Evolutionary conservation across 2,329 filamentous ascomycete genomes (phyloP).

Genomic region (Endoconidiophora polonica): DNA sequence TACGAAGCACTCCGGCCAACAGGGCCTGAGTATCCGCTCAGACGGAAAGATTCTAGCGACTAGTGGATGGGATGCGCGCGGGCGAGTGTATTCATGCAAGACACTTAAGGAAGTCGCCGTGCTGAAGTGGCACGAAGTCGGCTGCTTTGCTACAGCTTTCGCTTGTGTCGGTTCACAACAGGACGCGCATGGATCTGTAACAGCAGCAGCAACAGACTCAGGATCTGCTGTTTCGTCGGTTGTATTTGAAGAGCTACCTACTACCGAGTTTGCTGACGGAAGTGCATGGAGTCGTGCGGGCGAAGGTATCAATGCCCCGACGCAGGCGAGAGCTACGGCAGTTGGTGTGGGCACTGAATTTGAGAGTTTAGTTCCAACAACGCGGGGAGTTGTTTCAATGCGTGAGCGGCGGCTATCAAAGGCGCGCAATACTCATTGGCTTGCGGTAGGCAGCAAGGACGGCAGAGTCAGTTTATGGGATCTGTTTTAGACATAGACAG

Average conservation of each 20-base stretch:
- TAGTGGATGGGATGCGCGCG: slow-evolving; percentile 75
- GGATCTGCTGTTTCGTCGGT: neutral
- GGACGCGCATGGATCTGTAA: neutral
- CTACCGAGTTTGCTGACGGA: neutral
- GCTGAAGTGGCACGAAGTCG: slow-evolving; percentile 83
- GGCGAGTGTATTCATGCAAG: slow-evolving; percentile 66
- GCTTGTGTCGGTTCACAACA: slow-evolving; percentile 24
- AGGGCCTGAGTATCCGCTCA: slow-evolving; percentile 57
- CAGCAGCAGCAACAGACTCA: neutral
- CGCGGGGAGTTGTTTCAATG: slow-evolving; percentile 22
- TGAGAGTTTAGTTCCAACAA: neutral
- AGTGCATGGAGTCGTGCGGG: neutral
- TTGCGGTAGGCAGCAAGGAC: slow-evolving; percentile 83
- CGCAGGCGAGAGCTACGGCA: neutral
- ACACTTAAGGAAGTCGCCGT: slow-evolving; percentile 78
- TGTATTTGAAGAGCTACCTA: too few relatives aligned
- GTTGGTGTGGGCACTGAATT: neutral
- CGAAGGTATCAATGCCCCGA: neutral
- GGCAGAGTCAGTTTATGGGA: slow-evolving; percentile 94
- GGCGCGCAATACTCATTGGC: slow-evolving; percentile 63
- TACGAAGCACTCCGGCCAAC: slow-evolving; percentile 83
- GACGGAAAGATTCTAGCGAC: slow-evolving; percentile 78
- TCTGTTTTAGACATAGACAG: slow-evolving; percentile 45
- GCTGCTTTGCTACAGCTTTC: slow-evolving; percentile 71
- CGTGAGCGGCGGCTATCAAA: slow-evolving; percentile 46